These are phyloP conservation scores for Zygosaccharomyces pseudobailii DNA, from an alignment of 1,139 yeast genomes.

Conservation along the genomic window DNA sequence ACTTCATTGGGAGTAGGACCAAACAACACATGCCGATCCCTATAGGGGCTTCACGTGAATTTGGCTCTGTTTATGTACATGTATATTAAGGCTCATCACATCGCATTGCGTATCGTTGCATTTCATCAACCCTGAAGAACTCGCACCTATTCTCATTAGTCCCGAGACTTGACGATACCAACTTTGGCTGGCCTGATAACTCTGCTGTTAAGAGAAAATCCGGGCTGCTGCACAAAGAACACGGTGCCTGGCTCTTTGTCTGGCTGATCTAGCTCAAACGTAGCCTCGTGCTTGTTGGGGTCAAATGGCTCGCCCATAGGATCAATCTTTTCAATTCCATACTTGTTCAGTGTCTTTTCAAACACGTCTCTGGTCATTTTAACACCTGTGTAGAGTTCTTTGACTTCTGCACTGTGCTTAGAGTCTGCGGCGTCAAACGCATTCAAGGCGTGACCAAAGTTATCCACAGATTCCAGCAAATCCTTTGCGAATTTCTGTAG, in stretches of 20 bases:
- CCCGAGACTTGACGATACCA: slow-evolving; percentile 64
- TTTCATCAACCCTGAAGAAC: neutral
- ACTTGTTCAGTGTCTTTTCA: slow-evolving; percentile 74
- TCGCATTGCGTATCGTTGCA: neutral
- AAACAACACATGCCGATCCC: neutral
- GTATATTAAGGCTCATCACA: slow-evolving; percentile 1
- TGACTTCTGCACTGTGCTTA: slow-evolving; percentile 56
- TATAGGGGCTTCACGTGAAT: neutral
- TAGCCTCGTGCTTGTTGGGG: slow-evolving; percentile 91
- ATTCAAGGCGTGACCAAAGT: slow-evolving; percentile 79
- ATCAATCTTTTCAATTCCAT: slow-evolving; percentile 76
- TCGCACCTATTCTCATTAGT: neutral
- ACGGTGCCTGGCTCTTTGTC: slow-evolving; percentile 91
- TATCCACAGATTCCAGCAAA: slow-evolving; percentile 82
- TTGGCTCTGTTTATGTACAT: neutral
- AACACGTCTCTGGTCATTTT: slow-evolving; percentile 85
- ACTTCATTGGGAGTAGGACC: slow-evolving; percentile 1
- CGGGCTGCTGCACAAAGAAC: slow-evolving; percentile 88
- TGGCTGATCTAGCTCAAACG: slow-evolving; percentile 83
- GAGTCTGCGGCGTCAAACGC: slow-evolving; percentile 65
- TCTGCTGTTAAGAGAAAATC: slow-evolving; percentile 80
- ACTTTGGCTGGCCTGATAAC: slow-evolving; percentile 96
- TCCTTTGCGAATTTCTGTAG: slow-evolving; percentile 91
- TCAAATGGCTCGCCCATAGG: slow-evolving; percentile 85
- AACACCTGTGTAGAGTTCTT: slow-evolving; percentile 81